A percentile compares a stretch with the other conserved stretches of the same genome.
phyloP scores from a whole-genome alignment of 305 asterid genomes.

The Solanum hybrid region DNA sequence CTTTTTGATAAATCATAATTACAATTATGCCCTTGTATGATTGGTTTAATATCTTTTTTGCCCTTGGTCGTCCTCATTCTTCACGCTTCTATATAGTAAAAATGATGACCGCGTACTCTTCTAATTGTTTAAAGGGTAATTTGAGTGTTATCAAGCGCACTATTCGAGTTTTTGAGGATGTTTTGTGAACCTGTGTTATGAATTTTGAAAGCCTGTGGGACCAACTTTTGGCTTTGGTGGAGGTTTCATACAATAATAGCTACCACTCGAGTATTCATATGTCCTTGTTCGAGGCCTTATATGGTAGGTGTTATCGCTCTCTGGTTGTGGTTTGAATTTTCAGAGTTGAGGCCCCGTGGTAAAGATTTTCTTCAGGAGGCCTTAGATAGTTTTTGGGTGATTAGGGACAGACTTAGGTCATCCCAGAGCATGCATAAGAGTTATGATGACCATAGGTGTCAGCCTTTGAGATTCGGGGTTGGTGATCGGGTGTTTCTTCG shows the following conservation, averaged over 20 bases:
- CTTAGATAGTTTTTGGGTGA: background rate
- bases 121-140: too few relatives aligned
- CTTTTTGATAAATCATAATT: too few relatives aligned
- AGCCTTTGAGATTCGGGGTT: background rate
- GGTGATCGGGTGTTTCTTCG: background rate
- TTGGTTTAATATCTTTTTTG: too few relatives aligned
- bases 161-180: background rate
- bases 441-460: background rate
- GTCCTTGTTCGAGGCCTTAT: background rate
- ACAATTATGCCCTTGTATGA: too few relatives aligned
- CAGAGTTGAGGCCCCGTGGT: background rate
- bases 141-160: too few relatives aligned
- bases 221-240: background rate
- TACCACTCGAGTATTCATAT: background rate
- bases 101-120: too few relatives aligned
- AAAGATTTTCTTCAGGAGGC: background rate
- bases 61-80: too few relatives aligned
- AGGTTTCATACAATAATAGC: background rate
- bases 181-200: background rate
- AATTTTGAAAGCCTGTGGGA: background rate
- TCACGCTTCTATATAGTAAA: too few relatives aligned
- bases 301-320: background rate
- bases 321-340: background rate
- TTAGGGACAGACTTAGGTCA: background rate
- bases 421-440: background rate